Conservation (phyloP, 768 basidiomycete genomes). For the Leccinum rimulosum region DNA sequence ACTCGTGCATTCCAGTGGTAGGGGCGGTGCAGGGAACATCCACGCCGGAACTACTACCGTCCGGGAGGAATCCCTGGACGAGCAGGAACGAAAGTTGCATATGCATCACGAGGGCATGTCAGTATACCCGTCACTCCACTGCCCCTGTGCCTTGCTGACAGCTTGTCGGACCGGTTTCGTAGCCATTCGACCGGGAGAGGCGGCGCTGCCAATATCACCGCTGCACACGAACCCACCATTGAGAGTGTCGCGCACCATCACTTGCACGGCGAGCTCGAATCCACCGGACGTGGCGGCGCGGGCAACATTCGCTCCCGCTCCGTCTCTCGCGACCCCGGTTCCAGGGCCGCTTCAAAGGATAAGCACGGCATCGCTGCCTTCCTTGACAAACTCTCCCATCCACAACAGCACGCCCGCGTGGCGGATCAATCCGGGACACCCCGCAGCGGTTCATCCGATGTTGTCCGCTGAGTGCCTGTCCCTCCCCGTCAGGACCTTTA, state of each 20-base stretch:
- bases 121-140: conserved; percentile 17
- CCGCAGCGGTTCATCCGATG: neutral
- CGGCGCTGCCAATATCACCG: conserved; percentile 61
- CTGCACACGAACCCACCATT: conserved; percentile 34
- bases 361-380: conserved; percentile 31
- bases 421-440: conserved; percentile 2
- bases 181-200: conserved; percentile 72
- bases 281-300: conserved; percentile 57
- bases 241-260: conserved; percentile 31
- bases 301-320: conserved; percentile 57
- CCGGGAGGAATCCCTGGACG: conserved; percentile 28
- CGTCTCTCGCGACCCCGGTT: conserved; percentile 25
- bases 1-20: conserved; percentile 48
- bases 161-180: neutral
- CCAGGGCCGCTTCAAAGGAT: conserved; percentile 27
- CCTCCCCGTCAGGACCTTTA: neutral
- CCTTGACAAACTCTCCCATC: conserved; percentile 30
- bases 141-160: neutral
- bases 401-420: conserved; percentile 5
- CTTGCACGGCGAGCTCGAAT: conserved; percentile 32
- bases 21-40: conserved; percentile 67
- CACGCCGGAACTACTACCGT: conserved; percentile 24
- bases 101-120: conserved; percentile 39
- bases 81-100: conserved; percentile 34
- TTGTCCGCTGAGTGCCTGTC: neutral